These are phyloP conservation scores for Hirsutella minnesotensis DNA, from an alignment of 2,329 filamentous ascomycete genomes.

Conservation along the genomic window DNA sequence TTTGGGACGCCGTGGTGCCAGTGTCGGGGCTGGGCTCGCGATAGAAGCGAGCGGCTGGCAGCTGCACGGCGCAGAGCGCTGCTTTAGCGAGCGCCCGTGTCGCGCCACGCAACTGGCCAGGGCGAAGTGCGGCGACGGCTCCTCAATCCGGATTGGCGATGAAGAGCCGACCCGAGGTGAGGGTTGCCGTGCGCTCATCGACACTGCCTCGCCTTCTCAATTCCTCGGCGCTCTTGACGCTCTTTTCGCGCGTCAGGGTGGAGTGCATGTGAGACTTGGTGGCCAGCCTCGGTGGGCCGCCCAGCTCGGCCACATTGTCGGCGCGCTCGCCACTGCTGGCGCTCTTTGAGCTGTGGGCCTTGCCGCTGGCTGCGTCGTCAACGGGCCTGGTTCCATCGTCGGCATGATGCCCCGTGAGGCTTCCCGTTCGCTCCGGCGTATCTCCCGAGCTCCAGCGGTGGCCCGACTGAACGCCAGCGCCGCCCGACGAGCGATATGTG, in stretches of 20 bases:
- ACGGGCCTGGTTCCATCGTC: slow-evolving; percentile 14
- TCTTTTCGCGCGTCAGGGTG: slow-evolving; percentile 50
- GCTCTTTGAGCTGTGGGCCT: slow-evolving; percentile 38
- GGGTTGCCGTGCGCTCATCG: slow-evolving; percentile 69
- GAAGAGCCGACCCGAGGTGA: slow-evolving; percentile 62
- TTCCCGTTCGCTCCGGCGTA: slow-evolving; percentile 43
- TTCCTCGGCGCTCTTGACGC: slow-evolving; percentile 57
- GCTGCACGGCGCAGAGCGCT: neutral
- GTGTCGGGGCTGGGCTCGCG: neutral
- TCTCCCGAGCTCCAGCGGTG: slow-evolving; percentile 40
- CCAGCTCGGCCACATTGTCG: slow-evolving; percentile 48
- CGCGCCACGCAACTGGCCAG: neutral
- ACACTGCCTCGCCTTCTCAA: slow-evolving; percentile 68
- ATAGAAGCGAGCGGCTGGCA: neutral
- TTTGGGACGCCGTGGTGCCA: neutral
- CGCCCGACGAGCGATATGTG: slow-evolving; percentile 40
- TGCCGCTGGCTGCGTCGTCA: slow-evolving; percentile 33
- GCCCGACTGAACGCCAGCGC: slow-evolving; percentile 25
- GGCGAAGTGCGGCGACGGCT: neutral
- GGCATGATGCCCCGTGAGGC: slow-evolving; percentile 32
- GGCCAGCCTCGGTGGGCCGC: slow-evolving; percentile 36
- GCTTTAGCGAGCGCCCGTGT: neutral
- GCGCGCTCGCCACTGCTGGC: slow-evolving; percentile 48
- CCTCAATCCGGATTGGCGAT: slow-evolving; percentile 70
- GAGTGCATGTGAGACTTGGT: slow-evolving; percentile 47